Base-by-base conservation (phyloP, 257 asterid genomes). In the Solanum commersonii region DNA sequence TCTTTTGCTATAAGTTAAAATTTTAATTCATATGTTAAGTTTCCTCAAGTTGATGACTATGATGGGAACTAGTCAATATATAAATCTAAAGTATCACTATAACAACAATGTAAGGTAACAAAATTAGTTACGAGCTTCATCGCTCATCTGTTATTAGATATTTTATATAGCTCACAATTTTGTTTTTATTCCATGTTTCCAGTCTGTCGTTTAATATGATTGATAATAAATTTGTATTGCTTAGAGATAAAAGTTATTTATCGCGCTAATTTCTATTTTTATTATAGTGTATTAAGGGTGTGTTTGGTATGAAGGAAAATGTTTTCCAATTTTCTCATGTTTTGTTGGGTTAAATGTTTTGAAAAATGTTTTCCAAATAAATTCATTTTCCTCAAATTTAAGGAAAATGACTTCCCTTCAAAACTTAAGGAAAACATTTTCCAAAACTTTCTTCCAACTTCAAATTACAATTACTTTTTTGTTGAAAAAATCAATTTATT, bases 101-200 rank as follows among this genome's bases (percentile, higher is more conserved):
- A 71, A 4, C 8, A 71, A 31, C 5, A 31, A 70, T 5, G 22
- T 70, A 70, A 71, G 0, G 38, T 5, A 31, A 31, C 56, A 1
- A 46, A 14, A 46, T 46, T 71, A 33, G 4, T 72, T 70, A 16
- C 1, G 16, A 73, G 5, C 23, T 73, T 20, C 49, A 4, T 73
- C 8, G 16, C 12, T 73, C 0, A 1, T 33, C 0, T 72, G 23
- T 33, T 34, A 22, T 8, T 72, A 33, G 22, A 27, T 70, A 65
- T 0, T 10, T 25, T 1, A 5, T 27, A 12, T n/a, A n/a, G 9
- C 15, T 67, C 0, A 67, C 7, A 67, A n/a, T n/a, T 5, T 25
- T 67, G 0, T 2, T n/a, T 25, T 65, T 10, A 25, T 65, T n/a
- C 3, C 10, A 12, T 29, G 22, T 27, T 0, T 68, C 5, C 6